These are phyloP conservation scores for Brassica carinata DNA, from an alignment of 345 rosid species.

Conservation along the genomic window DNA sequence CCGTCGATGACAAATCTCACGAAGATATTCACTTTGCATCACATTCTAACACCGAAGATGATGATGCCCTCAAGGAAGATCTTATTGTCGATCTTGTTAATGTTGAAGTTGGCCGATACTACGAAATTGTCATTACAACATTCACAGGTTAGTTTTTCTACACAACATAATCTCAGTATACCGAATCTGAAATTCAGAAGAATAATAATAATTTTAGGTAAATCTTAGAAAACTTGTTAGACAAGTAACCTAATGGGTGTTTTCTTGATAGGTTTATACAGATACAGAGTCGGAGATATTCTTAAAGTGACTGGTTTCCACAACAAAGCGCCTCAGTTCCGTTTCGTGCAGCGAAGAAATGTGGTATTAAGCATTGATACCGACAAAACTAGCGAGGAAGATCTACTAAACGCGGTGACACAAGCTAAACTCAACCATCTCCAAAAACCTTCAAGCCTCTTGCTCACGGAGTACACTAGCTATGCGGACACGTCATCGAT, in stretches of 20 bases:
- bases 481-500: slow-evolving; percentile 72
- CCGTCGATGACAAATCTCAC: slow-evolving; percentile 52
- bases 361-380: slow-evolving; percentile 86
- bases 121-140: slow-evolving; percentile 89
- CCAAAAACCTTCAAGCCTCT: slow-evolving; percentile 63
- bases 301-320: slow-evolving; percentile 79
- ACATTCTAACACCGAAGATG: slow-evolving; percentile 47
- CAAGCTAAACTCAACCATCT: slow-evolving; percentile 61
- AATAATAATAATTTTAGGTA: too few relatives aligned
- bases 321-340: slow-evolving; percentile 86
- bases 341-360: slow-evolving; percentile 77
- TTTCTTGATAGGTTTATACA: slow-evolving; percentile 56
- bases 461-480: slow-evolving; percentile 81
- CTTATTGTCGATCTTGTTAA: slow-evolving; percentile 68
- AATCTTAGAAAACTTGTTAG: slow-evolving; percentile 6
- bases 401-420: slow-evolving; percentile 78
- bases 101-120: slow-evolving; percentile 70
- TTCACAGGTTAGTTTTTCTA: slow-evolving; percentile 60
- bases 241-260: slow-evolving; percentile 14
- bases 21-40: slow-evolving; percentile 37
- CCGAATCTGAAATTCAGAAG: too few relatives aligned
- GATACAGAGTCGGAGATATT: slow-evolving; percentile 93
- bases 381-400: slow-evolving; percentile 91
- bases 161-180: background rate
- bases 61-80: slow-evolving; percentile 50